Conservation (phyloP, 192 early-diverging fungal genomes). For the Coemansia sp. region DNA sequence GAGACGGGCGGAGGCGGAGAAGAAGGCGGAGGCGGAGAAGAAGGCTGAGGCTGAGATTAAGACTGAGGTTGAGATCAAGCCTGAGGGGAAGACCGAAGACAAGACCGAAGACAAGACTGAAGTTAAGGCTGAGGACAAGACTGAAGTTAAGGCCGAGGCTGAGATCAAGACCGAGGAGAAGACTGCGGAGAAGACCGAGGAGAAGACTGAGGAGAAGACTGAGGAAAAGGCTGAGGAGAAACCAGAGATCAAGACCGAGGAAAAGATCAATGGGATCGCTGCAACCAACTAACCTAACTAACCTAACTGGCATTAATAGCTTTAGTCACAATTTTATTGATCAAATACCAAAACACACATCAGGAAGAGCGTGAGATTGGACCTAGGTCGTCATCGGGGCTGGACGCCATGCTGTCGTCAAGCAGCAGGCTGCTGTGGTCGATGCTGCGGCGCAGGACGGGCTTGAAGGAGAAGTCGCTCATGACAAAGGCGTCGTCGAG, state of each 20-base stretch:
- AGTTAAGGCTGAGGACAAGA: background rate
- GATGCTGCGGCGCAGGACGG: background rate
- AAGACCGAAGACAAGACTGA: background rate
- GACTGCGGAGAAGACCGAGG: background rate
- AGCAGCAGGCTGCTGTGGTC: slow-evolving; percentile 33
- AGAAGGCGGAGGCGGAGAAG: slow-evolving; percentile 9
- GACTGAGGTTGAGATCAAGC: background rate
- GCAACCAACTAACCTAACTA: no score
- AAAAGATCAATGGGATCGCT: no score
- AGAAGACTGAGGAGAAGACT: background rate
- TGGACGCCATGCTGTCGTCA: slow-evolving; percentile 38
- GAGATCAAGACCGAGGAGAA: background rate
- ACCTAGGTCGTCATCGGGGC: slow-evolving; percentile 36
- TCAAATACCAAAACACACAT: no score
- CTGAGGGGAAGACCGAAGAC: background rate
- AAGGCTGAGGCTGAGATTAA: background rate
- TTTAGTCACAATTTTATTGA: no score
- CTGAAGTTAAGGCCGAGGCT: background rate
- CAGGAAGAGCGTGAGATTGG: background rate
- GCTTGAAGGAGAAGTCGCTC: slow-evolving; percentile 36
- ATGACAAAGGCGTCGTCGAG: slow-evolving; percentile 43
- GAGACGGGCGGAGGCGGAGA: slow-evolving; percentile 45
- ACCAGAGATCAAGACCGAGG: no score
- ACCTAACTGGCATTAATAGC: no score
- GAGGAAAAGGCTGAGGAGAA: no score